These are phyloP conservation scores for Peronosclerospora sorghi DNA, from an alignment of 352 stramenopile genomes.

Conservation along the genomic window DNA sequence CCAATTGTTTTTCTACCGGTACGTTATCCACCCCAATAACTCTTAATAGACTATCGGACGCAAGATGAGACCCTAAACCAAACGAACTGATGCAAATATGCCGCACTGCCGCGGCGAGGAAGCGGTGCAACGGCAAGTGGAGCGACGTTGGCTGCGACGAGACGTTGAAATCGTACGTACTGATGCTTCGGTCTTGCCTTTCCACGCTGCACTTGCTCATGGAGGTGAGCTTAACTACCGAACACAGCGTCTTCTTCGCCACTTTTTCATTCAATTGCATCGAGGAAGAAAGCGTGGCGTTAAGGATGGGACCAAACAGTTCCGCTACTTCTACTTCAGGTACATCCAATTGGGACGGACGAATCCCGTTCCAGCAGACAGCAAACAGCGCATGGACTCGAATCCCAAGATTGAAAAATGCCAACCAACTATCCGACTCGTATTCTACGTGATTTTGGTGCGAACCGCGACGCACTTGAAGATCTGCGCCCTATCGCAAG, in stretches of 20 bases:
- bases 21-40: constrained; percentile 53
- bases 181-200: constrained; percentile 13
- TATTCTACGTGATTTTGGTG: constrained; percentile 79
- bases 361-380: constrained; percentile 64
- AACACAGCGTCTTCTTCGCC: constrained; percentile 34
- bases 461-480: constrained; percentile 56
- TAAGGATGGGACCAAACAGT: constrained; percentile 40
- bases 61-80: constrained; percentile 37
- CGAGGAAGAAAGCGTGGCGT: constrained; percentile 36
- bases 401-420: constrained; percentile 85
- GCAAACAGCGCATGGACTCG: constrained; percentile 78
- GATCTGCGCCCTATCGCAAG: constrained; percentile 50
- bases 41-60: constrained; percentile 32
- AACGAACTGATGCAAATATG: constrained; percentile 51
- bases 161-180: constrained; percentile 60
- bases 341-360: constrained; percentile 22
- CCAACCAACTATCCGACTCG: constrained; percentile 80
- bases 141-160: constrained; percentile 49
- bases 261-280: constrained; percentile 33
- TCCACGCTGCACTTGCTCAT: constrained; percentile 5
- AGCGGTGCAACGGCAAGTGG: constrained; percentile 77
- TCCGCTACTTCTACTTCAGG: constrained; percentile 22
- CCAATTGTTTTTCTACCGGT: constrained; percentile 27
- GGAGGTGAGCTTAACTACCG: constrained; percentile 23
- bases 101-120: constrained; percentile 57